A percentile compares a stretch with the other conserved stretches of the same genome.
These are phyloP conservation scores for Sarocladium strictum DNA, from an alignment of 2,329 filamentous ascomycete species.

Conservation along the genomic window DNA sequence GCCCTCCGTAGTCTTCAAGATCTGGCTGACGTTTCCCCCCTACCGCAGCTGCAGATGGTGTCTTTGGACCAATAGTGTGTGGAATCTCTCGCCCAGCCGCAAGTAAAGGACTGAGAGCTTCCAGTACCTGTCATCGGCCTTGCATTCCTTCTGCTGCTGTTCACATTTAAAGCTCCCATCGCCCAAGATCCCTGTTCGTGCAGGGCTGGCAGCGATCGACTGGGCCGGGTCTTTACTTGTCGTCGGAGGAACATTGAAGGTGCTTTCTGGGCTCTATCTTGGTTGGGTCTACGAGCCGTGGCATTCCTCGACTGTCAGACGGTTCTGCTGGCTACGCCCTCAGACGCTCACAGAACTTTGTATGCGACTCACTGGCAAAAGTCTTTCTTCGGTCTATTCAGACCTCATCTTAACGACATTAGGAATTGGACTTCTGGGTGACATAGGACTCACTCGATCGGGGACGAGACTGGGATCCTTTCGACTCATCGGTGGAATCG, in stretches of 20 bases:
- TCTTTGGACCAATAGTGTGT: slow-evolving; percentile 45
- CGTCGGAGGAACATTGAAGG: slow-evolving; percentile 60
- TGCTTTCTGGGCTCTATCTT: slow-evolving; percentile 64
- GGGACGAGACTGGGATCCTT: slow-evolving; percentile 44
- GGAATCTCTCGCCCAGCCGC: slow-evolving; percentile 20
- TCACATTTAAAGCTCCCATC: slow-evolving; percentile 63
- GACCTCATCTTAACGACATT: slow-evolving; percentile 51
- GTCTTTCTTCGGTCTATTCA: slow-evolving; percentile 46
- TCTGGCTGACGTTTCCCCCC: neutral
- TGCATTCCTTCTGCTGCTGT: slow-evolving; percentile 51
- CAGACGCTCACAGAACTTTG: slow-evolving; percentile 45
- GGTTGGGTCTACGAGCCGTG: slow-evolving; percentile 60
- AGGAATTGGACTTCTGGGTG: slow-evolving; percentile 51
- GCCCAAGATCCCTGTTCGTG: slow-evolving; percentile 54
- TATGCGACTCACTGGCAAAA: slow-evolving; percentile 51
- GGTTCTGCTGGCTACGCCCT: slow-evolving; percentile 53
- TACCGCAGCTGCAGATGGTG: slow-evolving; percentile 36
- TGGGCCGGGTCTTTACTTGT: slow-evolving; percentile 57
- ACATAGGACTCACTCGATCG: slow-evolving; percentile 45
- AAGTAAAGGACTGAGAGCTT: neutral
- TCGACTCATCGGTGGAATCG: slow-evolving; percentile 54
- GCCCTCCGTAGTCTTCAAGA: too few relatives aligned
- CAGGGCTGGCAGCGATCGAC: slow-evolving; percentile 56
- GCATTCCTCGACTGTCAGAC: slow-evolving; percentile 65
- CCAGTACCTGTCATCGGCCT: slow-evolving; percentile 43